Evolutionary conservation across 768 basidiomycete genomes (phyloP).

Genomic region (Rubroboletus pulcherrimus): DNA sequence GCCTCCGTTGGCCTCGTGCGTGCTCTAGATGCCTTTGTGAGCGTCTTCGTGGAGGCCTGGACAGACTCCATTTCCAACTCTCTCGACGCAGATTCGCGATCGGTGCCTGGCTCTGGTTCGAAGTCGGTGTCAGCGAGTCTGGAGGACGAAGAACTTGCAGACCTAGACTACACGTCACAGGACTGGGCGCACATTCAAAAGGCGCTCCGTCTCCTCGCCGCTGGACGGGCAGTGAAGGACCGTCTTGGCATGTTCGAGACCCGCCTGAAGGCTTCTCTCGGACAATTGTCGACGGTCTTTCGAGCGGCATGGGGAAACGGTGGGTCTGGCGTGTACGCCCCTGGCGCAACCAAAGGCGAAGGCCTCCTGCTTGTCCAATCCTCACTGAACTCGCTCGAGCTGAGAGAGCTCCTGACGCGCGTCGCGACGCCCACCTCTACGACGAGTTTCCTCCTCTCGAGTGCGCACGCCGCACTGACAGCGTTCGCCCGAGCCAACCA

Average conservation of each 20-base stretch:
- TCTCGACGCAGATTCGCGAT: slow-evolving; percentile 27
- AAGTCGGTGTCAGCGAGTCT: slow-evolving; percentile 24
- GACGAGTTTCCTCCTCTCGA: slow-evolving; percentile 50
- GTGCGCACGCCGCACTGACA: slow-evolving; percentile 52
- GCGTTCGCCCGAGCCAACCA: slow-evolving; percentile 74
- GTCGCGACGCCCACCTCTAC: slow-evolving; percentile 14
- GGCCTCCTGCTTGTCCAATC: slow-evolving; percentile 80
- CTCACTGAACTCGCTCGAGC: slow-evolving; percentile 73
- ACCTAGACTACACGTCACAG: slow-evolving; percentile 81
- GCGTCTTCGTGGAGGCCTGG: slow-evolving; percentile 65
- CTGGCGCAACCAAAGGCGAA: slow-evolving; percentile 61
- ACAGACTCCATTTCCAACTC: slow-evolving; percentile 48
- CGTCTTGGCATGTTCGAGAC: slow-evolving; percentile 66
- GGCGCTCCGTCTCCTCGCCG: slow-evolving; percentile 78
- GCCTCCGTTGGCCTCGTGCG: slow-evolving; percentile 70
- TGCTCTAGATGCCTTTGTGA: slow-evolving; percentile 68
- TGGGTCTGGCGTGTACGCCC: slow-evolving; percentile 50
- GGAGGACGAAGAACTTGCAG: slow-evolving; percentile 61
- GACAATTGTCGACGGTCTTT: slow-evolving; percentile 58
- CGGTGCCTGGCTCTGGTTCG: slow-evolving; percentile 28
- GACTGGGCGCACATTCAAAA: slow-evolving; percentile 89
- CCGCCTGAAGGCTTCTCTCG: slow-evolving; percentile 57
- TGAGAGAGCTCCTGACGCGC: slow-evolving; percentile 40
- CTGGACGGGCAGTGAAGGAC: slow-evolving; percentile 69
- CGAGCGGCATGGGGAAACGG: slow-evolving; percentile 49